Evolutionary conservation across 140 eudicot species (phyloP), one percentile per base, ranked within the genome.

Genomic region (Senecio squalidus): DNA sequence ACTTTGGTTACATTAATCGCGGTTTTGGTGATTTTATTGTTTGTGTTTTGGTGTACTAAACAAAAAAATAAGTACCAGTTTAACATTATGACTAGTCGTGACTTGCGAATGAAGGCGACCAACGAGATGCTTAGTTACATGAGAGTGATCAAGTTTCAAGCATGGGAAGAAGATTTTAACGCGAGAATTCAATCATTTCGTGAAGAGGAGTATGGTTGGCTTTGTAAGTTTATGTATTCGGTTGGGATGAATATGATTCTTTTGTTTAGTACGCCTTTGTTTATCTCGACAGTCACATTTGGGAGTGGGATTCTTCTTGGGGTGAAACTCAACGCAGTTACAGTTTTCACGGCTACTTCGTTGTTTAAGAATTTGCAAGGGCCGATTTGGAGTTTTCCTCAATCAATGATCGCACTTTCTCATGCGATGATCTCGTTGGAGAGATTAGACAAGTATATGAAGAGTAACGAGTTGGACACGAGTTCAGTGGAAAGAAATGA

Each of bases 81-180:
- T 66, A 69, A 72, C 22, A 17, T 85, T 36, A 85, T 80, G 95
- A 50, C 24, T 41, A 74, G 69, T n/a, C 80, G 92, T 1, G 97
- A 89, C 66, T 67, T 30, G 39, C 66, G 97, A 68, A 76, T 89
- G 88, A 84, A 84, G 31, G 88, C 95, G 4, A 85, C 86, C 0
- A 79, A 74, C n/a, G 97, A 89, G 64, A 56, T 82, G 93, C 79
- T 89, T 0, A 82, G 67, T 60, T 65, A 82, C 56, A 85, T 89
- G 89, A 52, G 97, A 10, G 97, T 89, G 66, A 89, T 89, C 14
- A 89, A 85, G 71, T 82, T 89, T 40, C 97, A 89, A 62, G 97
- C 93, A 1, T 89, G 97, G 97, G 97, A 89, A 56, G 89, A 89
- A 4, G 93, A 85, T 41, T 89, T 89, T 53, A 62, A 62, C 27